These are phyloP conservation scores for Daldinia grandis DNA, from an alignment of 495 filamentous ascomycete species.

Conservation along the genomic window DNA sequence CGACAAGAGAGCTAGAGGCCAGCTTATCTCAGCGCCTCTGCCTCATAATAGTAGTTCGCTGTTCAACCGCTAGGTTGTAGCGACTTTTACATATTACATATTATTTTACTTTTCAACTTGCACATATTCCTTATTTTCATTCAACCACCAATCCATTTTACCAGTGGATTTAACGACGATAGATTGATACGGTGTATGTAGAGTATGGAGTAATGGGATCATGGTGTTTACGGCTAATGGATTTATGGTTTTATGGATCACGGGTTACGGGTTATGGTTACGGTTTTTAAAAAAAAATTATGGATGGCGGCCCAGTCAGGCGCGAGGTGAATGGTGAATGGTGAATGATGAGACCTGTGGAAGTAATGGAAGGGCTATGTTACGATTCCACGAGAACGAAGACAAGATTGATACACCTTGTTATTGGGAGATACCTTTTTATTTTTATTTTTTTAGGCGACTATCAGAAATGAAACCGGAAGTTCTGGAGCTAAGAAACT, in stretches of 20 bases:
- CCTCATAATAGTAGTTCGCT: conserved; percentile 33
- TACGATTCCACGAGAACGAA: conserved; percentile 31
- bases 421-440: conserved; percentile 30
- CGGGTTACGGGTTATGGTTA: conserved; percentile 9
- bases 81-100: conserved; percentile 10
- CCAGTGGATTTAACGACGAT: conserved; percentile 12
- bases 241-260: conserved; percentile 18
- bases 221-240: conserved; percentile 37
- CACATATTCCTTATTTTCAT: background rate
- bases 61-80: conserved; percentile 28
- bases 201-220: conserved; percentile 20
- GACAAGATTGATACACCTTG: conserved; percentile 13
- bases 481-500: conserved; percentile 4
- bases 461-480: conserved; percentile 15
- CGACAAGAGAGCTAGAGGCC: conserved; percentile 30
- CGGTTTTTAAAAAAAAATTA: background rate
- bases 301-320: conserved; percentile 1
- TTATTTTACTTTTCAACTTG: background rate
- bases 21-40: conserved; percentile 41
- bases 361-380: background rate
- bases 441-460: conserved; percentile 31
- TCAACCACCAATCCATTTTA: background rate
- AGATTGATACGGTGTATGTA: conserved; percentile 28
- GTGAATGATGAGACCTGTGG: conserved; percentile 15
- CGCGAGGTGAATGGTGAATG: conserved; percentile 5